Conservation (phyloP, 225 moss, liverwort and hornwort species). For the Anthoceros angustus region DNA sequence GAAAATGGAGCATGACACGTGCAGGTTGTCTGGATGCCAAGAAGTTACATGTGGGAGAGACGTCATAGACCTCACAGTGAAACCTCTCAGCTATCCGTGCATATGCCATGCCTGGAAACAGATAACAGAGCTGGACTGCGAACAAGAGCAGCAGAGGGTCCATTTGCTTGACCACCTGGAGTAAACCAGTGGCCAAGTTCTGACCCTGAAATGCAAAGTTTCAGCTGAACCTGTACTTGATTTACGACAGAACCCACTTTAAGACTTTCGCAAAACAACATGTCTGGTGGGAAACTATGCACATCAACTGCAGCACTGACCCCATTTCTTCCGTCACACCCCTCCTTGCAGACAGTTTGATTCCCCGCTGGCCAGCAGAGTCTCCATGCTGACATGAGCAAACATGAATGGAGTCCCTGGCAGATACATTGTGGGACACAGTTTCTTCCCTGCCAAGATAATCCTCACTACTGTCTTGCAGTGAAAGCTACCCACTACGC, state of each 20-base stretch:
- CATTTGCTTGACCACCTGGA: background rate
- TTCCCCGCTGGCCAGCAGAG: conserved; percentile 4
- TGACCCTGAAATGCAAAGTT: background rate
- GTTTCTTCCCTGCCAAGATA: no score
- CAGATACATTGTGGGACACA: no score
- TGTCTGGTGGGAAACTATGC: background rate
- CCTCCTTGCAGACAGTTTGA: background rate
- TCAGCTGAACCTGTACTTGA: background rate
- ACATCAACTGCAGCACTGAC: background rate
- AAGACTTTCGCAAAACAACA: no score
- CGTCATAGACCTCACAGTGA: no score
- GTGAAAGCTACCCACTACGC: background rate
- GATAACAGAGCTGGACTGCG: background rate
- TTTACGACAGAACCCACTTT: no score
- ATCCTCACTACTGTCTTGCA: no score
- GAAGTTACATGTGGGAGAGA: background rate
- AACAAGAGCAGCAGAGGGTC: background rate
- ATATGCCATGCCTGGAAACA: background rate
- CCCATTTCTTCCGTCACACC: background rate
- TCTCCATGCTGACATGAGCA: background rate
- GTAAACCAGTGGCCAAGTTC: background rate
- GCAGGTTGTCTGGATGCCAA: background rate
- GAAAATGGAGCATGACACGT: background rate
- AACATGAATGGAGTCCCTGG: background rate
- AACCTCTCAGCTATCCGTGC: no score